These are phyloP conservation scores for Carex littledalei DNA, from an alignment of 176 grass and related monocot species.

Conservation along the genomic window DNA sequence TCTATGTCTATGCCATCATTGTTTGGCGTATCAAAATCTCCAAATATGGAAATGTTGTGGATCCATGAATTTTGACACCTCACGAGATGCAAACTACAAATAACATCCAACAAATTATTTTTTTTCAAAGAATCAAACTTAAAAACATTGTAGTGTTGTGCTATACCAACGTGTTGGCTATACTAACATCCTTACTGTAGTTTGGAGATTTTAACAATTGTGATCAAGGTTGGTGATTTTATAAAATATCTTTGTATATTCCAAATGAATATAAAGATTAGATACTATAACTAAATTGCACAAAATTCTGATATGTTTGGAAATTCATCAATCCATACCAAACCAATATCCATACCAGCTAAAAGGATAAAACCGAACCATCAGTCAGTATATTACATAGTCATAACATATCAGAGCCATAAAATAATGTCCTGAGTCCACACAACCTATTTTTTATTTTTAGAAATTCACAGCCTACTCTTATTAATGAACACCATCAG, in stretches of 20 bases:
- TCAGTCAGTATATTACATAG: background rate
- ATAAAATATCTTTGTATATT: background rate
- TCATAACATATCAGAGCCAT: background rate
- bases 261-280: background rate
- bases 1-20: constrained; percentile 85
- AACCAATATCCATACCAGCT: background rate
- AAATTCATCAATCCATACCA: background rate
- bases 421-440: background rate
- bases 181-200: background rate
- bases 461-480: background rate
- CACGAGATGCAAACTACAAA: constrained; percentile 62
- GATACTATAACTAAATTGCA: background rate
- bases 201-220: background rate
- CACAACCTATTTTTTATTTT: background rate
- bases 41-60: constrained; percentile 63
- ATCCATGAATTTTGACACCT: constrained; percentile 58
- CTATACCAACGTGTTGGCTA: background rate
- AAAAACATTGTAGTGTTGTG: background rate
- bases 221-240: background rate
- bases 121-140: background rate
- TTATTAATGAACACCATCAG: background rate
- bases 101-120: background rate
- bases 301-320: background rate
- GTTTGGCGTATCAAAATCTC: constrained; percentile 69
- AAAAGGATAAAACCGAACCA: background rate